Evolutionary conservation across 768 basidiomycete genomes (phyloP).

Genomic region (Leccinum ochraceum): DNA sequence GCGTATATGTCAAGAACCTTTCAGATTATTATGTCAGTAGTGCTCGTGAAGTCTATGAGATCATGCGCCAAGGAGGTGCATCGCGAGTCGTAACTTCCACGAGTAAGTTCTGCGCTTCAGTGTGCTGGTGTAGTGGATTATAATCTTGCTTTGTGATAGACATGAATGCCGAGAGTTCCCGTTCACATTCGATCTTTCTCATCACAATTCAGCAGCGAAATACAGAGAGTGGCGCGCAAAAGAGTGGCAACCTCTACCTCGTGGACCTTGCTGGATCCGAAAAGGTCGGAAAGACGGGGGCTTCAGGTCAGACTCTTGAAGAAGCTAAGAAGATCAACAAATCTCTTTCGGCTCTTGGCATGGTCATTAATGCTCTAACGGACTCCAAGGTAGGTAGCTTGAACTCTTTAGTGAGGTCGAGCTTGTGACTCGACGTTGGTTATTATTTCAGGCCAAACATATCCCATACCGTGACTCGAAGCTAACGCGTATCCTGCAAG

Average conservation of each 20-base stretch:
- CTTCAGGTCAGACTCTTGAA: conserved; percentile 97
- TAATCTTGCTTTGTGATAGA: conserved; percentile 48
- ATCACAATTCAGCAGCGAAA: conserved; percentile 97
- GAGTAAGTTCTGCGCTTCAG: conserved; percentile 54
- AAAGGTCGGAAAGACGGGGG: conserved; percentile 99
- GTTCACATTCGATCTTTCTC: conserved; percentile 98
- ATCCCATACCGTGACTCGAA: conserved; percentile 99
- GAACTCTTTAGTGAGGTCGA: not conserved
- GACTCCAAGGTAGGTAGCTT: conserved; percentile 76
- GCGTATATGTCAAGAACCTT: conserved; percentile 96
- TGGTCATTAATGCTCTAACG: conserved; percentile 99
- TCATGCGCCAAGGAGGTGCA: conserved; percentile 95
- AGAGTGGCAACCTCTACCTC: conserved; percentile 95
- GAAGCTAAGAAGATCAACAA: conserved; percentile 99
- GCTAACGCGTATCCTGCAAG: conserved; percentile 98
- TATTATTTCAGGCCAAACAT: conserved; percentile 73
- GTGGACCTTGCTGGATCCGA: conserved; percentile 99
- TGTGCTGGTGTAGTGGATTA: not conserved
- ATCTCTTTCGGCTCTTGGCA: conserved; percentile 93
- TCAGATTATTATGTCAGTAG: conserved; percentile 98
- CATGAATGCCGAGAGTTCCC: conserved; percentile 99
- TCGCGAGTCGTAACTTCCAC: conserved; percentile 93
- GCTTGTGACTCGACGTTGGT: conserved; percentile 8
- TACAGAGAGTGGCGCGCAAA: conserved; percentile 92
- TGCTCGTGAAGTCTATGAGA: conserved; percentile 95